Conservation (phyloP, 1,284 basidiomycete genomes). For the Tilletia caries region DNA sequence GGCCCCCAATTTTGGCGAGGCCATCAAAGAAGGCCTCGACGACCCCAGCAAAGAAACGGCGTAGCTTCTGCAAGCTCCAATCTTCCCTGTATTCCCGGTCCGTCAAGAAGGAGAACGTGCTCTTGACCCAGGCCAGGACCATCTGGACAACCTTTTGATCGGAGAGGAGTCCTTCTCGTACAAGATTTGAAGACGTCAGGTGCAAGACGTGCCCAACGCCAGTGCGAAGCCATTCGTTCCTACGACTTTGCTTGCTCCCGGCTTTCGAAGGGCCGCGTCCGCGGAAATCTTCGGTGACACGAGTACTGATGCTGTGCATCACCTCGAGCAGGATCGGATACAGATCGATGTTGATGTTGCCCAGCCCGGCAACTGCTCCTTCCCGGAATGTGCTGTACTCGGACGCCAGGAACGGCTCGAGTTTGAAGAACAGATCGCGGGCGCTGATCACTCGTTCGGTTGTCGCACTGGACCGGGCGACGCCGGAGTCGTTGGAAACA, state of each 20-base stretch:
- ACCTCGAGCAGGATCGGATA: constrained; percentile 81
- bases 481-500: constrained; percentile 62
- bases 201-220: constrained; percentile 86
- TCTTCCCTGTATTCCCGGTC: constrained; percentile 71
- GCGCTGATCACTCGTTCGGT: constrained; percentile 73
- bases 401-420: constrained; percentile 80
- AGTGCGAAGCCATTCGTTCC: constrained; percentile 78
- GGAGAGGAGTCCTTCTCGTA: constrained; percentile 67
- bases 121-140: constrained; percentile 79
- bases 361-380: constrained; percentile 79
- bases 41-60: constrained; percentile 83
- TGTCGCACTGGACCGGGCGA: constrained; percentile 15
- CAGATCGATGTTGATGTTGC: constrained; percentile 72
- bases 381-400: constrained; percentile 80
- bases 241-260: constrained; percentile 60
- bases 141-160: constrained; percentile 69
- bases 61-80: constrained; percentile 73
- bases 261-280: constrained; percentile 53
- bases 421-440: constrained; percentile 71
- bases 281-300: constrained; percentile 71
- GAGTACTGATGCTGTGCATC: constrained; percentile 72
- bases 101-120: constrained; percentile 73
- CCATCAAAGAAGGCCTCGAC: constrained; percentile 81
- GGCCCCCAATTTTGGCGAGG: constrained; percentile 67
- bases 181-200: constrained; percentile 74